These are phyloP conservation scores for Solanum medicagineum DNA, from an alignment of 257 asterid genomes.

Conservation along the genomic window DNA sequence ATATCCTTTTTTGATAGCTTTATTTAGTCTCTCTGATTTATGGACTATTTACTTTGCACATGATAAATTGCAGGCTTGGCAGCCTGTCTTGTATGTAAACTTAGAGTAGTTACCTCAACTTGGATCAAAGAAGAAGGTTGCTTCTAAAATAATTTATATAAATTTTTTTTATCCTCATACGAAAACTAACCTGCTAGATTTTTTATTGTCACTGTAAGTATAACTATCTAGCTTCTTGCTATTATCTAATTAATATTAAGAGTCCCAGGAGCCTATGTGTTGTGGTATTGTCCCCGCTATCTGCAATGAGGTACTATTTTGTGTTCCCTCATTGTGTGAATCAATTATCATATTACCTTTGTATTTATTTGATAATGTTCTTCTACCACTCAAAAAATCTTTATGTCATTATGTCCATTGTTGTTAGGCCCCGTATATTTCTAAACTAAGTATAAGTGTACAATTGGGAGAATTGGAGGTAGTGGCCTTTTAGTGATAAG, in stretches of 20 bases:
- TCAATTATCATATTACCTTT: not conserved
- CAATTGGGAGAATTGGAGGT: no score
- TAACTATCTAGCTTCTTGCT: slow-evolving; percentile 68
- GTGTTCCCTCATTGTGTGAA: not conserved
- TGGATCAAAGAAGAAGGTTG: slow-evolving; percentile 80
- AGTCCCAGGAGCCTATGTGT: slow-evolving; percentile 79
- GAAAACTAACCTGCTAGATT: not conserved
- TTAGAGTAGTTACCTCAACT: slow-evolving; percentile 57
- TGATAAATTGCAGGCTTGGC: slow-evolving; percentile 42
- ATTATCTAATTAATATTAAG: slow-evolving; percentile 74
- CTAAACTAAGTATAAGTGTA: no score
- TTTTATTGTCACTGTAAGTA: slow-evolving; percentile 30
- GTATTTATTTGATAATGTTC: not conserved
- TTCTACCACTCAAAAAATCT: not conserved
- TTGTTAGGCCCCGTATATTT: no score
- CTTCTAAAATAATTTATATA: not conserved
- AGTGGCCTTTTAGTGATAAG: no score
- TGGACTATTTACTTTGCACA: not conserved
- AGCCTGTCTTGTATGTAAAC: slow-evolving; percentile 63
- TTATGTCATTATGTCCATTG: not conserved
- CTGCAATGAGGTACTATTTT: slow-evolving; percentile 66
- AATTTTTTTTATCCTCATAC: not conserved
- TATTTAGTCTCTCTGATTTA: not conserved
- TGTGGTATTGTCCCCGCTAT: slow-evolving; percentile 93
- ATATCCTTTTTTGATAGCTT: not conserved